phyloP scores from a whole-genome alignment of 108 stramenopile genomes.

The Cyclostephanos tholiformis region DNA sequence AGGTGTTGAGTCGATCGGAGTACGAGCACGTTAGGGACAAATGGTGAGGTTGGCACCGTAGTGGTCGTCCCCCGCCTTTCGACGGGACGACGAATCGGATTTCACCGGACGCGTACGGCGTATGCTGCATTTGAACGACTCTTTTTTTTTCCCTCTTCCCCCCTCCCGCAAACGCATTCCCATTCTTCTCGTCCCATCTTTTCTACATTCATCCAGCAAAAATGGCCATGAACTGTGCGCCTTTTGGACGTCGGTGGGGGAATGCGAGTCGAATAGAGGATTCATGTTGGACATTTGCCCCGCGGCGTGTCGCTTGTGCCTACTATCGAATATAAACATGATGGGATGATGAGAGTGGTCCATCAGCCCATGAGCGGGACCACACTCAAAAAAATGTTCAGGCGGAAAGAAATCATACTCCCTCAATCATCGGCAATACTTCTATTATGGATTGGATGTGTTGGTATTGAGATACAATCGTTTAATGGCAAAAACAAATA shows the following conservation, averaged over 20 bases:
- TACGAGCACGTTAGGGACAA: conserved; percentile 60
- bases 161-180: too few relatives aligned
- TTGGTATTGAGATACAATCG: background rate
- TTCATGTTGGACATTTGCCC: conserved; percentile 83
- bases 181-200: background rate
- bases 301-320: conserved; percentile 81
- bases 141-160: background rate
- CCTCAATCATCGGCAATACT: background rate
- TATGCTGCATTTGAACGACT: background rate
- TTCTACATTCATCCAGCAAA: conserved; percentile 35
- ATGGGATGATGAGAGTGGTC: conserved; percentile 13
- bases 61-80: too few relatives aligned
- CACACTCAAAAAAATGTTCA: too few relatives aligned
- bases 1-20: conserved; percentile 66
- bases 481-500: background rate
- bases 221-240: conserved; percentile 67
- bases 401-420: background rate
- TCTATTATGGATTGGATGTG: background rate
- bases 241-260: conserved; percentile 76
- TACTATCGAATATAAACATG: conserved; percentile 53
- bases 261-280: conserved; percentile 70
- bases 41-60: too few relatives aligned
- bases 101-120: background rate
- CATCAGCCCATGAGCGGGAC: background rate
- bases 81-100: too few relatives aligned